Conservation (phyloP, 306 rosid species). For the Sicyos baderoa region DNA sequence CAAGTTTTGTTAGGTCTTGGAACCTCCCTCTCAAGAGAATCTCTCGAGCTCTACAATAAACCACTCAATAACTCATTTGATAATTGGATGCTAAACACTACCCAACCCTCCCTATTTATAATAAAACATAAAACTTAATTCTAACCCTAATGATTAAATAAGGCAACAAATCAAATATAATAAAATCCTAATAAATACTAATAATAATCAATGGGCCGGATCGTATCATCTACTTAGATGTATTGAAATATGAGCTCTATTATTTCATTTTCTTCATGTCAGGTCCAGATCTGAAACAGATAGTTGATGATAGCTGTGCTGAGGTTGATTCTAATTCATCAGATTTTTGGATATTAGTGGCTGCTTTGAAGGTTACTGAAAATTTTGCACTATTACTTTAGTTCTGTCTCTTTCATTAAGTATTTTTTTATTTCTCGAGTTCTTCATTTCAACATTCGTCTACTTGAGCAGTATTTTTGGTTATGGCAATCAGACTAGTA, state of each 20-base stretch:
- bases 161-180: too few species aligned
- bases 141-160: too few species aligned
- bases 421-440: background rate
- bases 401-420: background rate
- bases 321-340: conserved; percentile 76
- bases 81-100: too few species aligned
- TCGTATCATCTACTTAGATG: conserved; percentile 1
- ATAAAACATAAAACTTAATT: too few species aligned
- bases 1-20: too few species aligned
- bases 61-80: too few species aligned
- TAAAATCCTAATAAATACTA: too few species aligned
- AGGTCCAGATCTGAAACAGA: conserved; percentile 56
- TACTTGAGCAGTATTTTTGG: background rate
- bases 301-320: conserved; percentile 56
- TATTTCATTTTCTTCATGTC: conserved; percentile 24
- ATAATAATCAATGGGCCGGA: too few species aligned
- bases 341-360: conserved; percentile 91
- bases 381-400: background rate
- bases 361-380: conserved; percentile 79
- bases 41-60: too few species aligned
- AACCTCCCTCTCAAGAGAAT: too few species aligned
- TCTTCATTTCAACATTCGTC: background rate
- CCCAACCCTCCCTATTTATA: too few species aligned
- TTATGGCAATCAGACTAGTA: too few species aligned
- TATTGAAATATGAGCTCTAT: background rate